Evolutionary conservation across 192 early-diverging fungal species (phyloP).

Genomic region (Backusella circina): DNA sequence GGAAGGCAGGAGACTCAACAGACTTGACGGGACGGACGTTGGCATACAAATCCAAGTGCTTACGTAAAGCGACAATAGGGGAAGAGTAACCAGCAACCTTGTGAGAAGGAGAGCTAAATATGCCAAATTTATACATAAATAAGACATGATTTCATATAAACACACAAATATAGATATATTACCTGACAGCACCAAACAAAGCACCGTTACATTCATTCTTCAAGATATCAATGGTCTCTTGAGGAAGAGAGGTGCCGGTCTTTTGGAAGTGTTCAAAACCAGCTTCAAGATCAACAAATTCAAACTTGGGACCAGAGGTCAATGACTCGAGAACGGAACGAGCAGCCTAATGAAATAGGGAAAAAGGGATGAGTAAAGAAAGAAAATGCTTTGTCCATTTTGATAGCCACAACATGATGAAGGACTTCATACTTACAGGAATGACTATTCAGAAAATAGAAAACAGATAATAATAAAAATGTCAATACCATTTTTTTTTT

Average conservation of each 20-base stretch:
- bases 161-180: background rate
- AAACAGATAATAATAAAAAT: background rate
- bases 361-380: background rate
- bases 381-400: no score
- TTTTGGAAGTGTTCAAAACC: slow-evolving; percentile 96
- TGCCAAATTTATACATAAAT: no score
- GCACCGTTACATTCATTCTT: slow-evolving; percentile 87
- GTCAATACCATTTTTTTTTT: background rate
- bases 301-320: slow-evolving; percentile 58
- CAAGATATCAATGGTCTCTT: slow-evolving; percentile 77
- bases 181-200: slow-evolving; percentile 95
- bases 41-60: slow-evolving; percentile 93
- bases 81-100: slow-evolving; percentile 98
- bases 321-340: slow-evolving; percentile 82
- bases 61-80: slow-evolving; percentile 95
- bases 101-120: slow-evolving; percentile 87
- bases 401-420: no score
- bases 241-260: slow-evolving; percentile 88
- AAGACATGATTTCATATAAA: no score
- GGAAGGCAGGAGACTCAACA: slow-evolving; percentile 44
- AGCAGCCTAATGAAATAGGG: slow-evolving; percentile 60
- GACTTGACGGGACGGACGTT: slow-evolving; percentile 94
- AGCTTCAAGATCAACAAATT: slow-evolving; percentile 85
- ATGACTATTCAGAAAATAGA: slow-evolving; percentile 18
- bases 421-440: slow-evolving; percentile 25